phyloP scores from a whole-genome alignment of 2,329 filamentous ascomycete genomes.

The Talaromyces sp. region DNA sequence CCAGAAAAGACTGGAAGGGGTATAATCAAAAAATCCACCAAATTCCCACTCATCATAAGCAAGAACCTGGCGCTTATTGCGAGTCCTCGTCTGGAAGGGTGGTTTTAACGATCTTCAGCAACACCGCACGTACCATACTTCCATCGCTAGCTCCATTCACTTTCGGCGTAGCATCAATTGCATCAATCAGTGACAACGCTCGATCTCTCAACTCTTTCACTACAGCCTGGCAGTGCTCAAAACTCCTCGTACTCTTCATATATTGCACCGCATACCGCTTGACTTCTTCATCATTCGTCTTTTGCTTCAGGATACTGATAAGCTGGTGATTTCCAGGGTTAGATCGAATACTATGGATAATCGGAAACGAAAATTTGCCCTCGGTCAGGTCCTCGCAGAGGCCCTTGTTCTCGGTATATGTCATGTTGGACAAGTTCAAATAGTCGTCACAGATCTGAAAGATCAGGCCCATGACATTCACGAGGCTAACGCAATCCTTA shows the following conservation, averaged over 20 bases:
- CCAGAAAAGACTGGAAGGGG: no score
- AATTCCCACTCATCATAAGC: neutral
- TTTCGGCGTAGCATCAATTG: conserved; percentile 58
- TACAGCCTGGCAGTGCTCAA: conserved; percentile 78
- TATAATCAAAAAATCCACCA: neutral
- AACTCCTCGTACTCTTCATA: conserved; percentile 88
- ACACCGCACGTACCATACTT: conserved; percentile 64
- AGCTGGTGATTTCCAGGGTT: conserved; percentile 67
- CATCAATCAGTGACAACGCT: conserved; percentile 64
- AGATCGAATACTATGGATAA: conserved; percentile 85
- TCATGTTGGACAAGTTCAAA: conserved; percentile 73
- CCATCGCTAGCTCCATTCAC: conserved; percentile 57
- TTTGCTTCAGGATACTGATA: conserved; percentile 90
- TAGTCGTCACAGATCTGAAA: conserved; percentile 70
- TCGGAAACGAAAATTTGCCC: conserved; percentile 94
- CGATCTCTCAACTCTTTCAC: conserved; percentile 65
- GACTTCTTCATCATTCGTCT: conserved; percentile 80
- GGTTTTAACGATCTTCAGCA: conserved; percentile 64
- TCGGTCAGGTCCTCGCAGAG: conserved; percentile 94
- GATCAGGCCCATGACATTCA: conserved; percentile 58
- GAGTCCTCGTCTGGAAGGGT: conserved; percentile 25
- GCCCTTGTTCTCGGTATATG: conserved; percentile 87
- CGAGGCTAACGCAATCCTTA: conserved; percentile 62
- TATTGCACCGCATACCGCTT: conserved; percentile 89
- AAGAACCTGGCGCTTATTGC: neutral